Evolutionary conservation across 2,329 filamentous ascomycete genomes (phyloP).

Genomic region (Ophiostoma tasmaniense): DNA sequence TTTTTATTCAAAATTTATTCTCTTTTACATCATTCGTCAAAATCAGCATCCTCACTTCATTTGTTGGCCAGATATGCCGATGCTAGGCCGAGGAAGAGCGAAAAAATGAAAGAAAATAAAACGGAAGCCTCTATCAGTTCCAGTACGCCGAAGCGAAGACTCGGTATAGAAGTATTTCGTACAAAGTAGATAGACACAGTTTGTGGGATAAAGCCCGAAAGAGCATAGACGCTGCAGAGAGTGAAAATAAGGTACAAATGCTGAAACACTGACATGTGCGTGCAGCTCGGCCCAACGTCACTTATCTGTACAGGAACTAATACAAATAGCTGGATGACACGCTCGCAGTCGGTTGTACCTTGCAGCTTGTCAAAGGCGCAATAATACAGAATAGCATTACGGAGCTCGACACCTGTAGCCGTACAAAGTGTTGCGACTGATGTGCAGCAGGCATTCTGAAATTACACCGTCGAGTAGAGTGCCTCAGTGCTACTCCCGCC

Average conservation of each 20-base stretch:
- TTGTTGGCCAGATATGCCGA: background rate
- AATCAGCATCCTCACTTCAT: no score
- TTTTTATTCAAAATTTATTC: background rate
- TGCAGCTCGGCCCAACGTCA: background rate
- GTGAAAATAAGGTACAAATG: background rate
- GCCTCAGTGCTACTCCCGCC: no score
- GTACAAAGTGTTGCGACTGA: background rate
- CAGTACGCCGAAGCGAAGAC: background rate
- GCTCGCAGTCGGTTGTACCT: slow-evolving; percentile 1
- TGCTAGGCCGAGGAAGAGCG: background rate
- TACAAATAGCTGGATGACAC: background rate
- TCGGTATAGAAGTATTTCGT: background rate
- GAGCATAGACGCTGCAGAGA: background rate
- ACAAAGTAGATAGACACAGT: no score
- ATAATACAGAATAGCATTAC: background rate
- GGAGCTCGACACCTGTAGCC: background rate
- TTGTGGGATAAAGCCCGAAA: no score
- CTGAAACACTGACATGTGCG: background rate
- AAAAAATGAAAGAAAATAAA: background rate
- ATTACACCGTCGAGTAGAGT: background rate
- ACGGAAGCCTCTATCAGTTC: background rate
- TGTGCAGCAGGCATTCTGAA: slow-evolving; percentile 5
- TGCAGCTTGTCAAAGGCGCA: background rate
- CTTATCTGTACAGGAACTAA: background rate
- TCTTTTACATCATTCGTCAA: background rate